Conservation (phyloP, 805 yeast genomes). For the Ogataea paraovalis region DNA sequence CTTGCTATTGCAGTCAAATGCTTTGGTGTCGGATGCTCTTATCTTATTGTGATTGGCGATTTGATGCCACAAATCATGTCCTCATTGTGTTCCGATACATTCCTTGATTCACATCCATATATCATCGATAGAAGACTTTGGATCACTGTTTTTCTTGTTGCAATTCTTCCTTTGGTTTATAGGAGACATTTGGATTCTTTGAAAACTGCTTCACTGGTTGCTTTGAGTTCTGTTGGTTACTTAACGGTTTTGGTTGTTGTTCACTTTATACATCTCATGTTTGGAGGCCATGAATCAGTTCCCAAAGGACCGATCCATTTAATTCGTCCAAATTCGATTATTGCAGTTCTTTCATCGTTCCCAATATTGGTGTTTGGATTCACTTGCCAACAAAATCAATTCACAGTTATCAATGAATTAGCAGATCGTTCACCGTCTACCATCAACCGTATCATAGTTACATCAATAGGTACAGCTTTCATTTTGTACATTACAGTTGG, state of each 20-base stretch:
- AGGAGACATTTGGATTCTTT: constrained; percentile 74
- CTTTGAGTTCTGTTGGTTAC: constrained; percentile 76
- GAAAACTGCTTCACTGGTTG: constrained; percentile 80
- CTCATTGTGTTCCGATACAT: constrained; percentile 21
- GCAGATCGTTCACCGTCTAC: constrained; percentile 45
- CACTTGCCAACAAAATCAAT: constrained; percentile 96
- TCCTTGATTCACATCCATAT: constrained; percentile 15
- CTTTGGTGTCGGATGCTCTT: constrained; percentile 66
- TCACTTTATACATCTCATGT: constrained; percentile 62
- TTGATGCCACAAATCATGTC: constrained; percentile 57
- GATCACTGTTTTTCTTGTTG: constrained; percentile 55
- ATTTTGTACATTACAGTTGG: constrained; percentile 70
- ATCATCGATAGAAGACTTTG: constrained; percentile 49
- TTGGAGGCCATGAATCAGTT: constrained; percentile 51
- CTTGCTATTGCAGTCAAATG: constrained; percentile 68
- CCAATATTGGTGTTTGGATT: constrained; percentile 94
- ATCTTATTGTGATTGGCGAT: constrained; percentile 68
- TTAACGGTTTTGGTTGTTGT: constrained; percentile 65
- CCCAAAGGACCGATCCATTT: constrained; percentile 48
- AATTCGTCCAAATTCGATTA: constrained; percentile 42
- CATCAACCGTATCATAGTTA: constrained; percentile 43
- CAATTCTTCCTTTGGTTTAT: constrained; percentile 62
- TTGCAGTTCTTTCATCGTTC: constrained; percentile 61
- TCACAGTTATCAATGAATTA: constrained; percentile 81
- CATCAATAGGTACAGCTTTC: constrained; percentile 59